These are phyloP conservation scores for Camelina hispida DNA, from an alignment of 345 rosid genomes.

Conservation along the genomic window DNA sequence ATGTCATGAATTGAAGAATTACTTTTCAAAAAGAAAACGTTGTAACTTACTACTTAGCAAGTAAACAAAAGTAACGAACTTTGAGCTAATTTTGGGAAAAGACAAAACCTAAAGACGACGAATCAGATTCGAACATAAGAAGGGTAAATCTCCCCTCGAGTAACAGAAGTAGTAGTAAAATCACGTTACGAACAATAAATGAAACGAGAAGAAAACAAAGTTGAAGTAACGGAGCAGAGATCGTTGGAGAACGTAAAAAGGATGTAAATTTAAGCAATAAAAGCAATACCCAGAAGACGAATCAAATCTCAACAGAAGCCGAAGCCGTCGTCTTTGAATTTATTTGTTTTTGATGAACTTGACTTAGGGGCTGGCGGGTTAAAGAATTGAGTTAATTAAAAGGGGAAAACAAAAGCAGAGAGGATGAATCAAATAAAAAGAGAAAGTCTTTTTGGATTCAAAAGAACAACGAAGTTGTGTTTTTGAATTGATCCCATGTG, in stretches of 20 bases:
- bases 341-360: conserved; percentile 2
- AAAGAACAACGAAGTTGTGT: conserved; percentile 25
- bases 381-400: background rate
- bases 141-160: conserved; percentile 16
- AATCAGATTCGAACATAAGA: conserved; percentile 30
- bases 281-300: conserved; percentile 35
- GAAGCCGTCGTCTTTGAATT: conserved; percentile 34
- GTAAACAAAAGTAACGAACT: conserved; percentile 14
- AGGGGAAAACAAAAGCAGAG: background rate
- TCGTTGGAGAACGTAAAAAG: background rate
- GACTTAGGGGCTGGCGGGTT: conserved; percentile 22
- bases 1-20: background rate
- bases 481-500: conserved; percentile 28
- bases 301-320: conserved; percentile 16
- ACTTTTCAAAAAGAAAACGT: background rate
- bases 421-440: conserved; percentile 18
- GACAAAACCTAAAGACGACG: conserved; percentile 25
- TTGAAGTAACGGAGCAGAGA: conserved; percentile 25
- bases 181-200: conserved; percentile 22
- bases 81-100: conserved; percentile 24
- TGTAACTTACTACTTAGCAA: conserved; percentile 6
- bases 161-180: conserved; percentile 29
- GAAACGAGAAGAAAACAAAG: background rate
- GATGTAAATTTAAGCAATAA: conserved; percentile 9
- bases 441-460: background rate